A percentile compares a stretch with the other conserved stretches of the same genome.
phyloP scores from a whole-genome alignment of 805 yeast genomes.

The Candida railenensis region DNA sequence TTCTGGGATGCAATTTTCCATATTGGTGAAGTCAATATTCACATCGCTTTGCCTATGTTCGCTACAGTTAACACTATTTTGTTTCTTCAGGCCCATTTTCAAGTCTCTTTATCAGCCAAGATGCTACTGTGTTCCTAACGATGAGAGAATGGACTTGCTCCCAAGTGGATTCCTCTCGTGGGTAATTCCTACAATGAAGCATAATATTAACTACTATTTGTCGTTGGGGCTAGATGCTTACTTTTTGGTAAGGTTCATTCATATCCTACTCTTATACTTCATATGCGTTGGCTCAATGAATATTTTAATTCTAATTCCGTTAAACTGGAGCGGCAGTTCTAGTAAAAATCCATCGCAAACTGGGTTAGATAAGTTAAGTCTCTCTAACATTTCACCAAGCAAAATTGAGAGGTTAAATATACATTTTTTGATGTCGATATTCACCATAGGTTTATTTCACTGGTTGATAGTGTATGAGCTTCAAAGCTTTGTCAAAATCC shows the following conservation, averaged over 20 bases:
- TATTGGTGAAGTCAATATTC: slow-evolving; percentile 55
- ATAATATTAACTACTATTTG: slow-evolving; percentile 43
- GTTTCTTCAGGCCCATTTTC: slow-evolving; percentile 33
- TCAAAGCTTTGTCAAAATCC: slow-evolving; percentile 44
- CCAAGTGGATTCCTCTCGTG: slow-evolving; percentile 53
- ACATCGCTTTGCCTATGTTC: slow-evolving; percentile 54
- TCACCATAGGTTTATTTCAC: slow-evolving; percentile 58
- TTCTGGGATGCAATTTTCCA: slow-evolving; percentile 56
- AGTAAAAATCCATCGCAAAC: slow-evolving; percentile 22
- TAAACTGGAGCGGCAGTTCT: slow-evolving; percentile 49
- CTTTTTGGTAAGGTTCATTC: slow-evolving; percentile 63
- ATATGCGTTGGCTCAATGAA: slow-evolving; percentile 51
- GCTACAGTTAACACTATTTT: slow-evolving; percentile 47
- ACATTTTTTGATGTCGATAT: slow-evolving; percentile 60
- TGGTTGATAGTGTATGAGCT: slow-evolving; percentile 57
- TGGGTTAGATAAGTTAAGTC: slow-evolving; percentile 69
- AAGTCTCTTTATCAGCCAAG: slow-evolving; percentile 55
- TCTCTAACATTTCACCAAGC: slow-evolving; percentile 62
- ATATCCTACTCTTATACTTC: slow-evolving; percentile 51
- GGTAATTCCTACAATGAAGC: slow-evolving; percentile 45
- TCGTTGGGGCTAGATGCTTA: slow-evolving; percentile 72
- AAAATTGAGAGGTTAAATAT: slow-evolving; percentile 52
- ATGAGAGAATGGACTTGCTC: slow-evolving; percentile 36
- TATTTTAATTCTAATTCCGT: slow-evolving; percentile 61
- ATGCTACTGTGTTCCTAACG: slow-evolving; percentile 40